Conservation (phyloP, 2,329 filamentous ascomycete genomes). For the Didymella glomerata region DNA sequence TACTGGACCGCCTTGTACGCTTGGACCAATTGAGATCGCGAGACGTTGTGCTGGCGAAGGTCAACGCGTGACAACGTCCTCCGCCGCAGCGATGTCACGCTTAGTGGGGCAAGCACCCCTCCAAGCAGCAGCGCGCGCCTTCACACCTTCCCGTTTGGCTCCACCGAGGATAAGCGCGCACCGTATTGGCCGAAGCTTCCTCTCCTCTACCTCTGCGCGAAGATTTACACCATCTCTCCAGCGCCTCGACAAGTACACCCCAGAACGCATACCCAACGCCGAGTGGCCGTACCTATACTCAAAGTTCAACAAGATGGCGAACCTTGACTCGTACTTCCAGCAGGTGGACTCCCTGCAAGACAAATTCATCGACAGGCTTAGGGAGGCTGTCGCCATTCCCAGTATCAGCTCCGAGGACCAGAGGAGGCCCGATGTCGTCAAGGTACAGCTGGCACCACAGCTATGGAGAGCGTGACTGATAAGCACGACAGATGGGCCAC, state of each 20-base stretch:
- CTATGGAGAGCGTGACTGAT: constrained; percentile 8
- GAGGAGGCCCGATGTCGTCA: constrained; percentile 88
- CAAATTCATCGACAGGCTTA: constrained; percentile 87
- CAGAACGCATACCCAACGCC: constrained; percentile 33
- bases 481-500: constrained; percentile 75
- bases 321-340: constrained; percentile 91
- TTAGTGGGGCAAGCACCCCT: constrained; percentile 22
- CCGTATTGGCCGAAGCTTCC: constrained; percentile 24
- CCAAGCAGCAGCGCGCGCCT: constrained; percentile 19
- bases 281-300: constrained; percentile 60
- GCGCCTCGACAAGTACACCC: constrained; percentile 30
- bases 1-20: constrained; percentile 2
- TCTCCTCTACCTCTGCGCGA: constrained; percentile 21
- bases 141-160: constrained; percentile 46
- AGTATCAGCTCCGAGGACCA: constrained; percentile 93
- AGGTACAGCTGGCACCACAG: constrained; percentile 55
- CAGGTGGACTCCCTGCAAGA: constrained; percentile 83
- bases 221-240: constrained; percentile 20
- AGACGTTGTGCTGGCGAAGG: constrained; percentile 9
- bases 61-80: constrained; percentile 13
- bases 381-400: constrained; percentile 93
- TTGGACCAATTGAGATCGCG: constrained; percentile 14
- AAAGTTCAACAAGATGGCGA: constrained; percentile 73
- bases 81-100: constrained; percentile 20
- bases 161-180: constrained; percentile 45